Base-by-base conservation (phyloP, 169 alveolate genomes). In the Plasmodium inui region DNA sequence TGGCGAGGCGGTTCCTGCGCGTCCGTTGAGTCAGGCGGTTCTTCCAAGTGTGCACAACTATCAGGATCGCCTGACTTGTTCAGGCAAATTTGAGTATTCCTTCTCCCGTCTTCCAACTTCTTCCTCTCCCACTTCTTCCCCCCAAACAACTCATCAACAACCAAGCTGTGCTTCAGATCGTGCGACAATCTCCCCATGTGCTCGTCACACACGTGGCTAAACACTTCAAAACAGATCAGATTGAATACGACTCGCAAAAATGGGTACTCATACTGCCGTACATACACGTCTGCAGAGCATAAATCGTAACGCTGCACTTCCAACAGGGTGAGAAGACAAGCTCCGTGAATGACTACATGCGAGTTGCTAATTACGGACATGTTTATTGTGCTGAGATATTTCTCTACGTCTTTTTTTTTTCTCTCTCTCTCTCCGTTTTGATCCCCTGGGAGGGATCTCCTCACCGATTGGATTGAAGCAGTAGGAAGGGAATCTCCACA, bases 311-410 rank as follows among this genome's bases (percentile, higher is more conserved):
- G 80, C 30, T 57, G 80, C 79, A 88, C 50, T 57, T 88, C 84
- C 17, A 79, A 41, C 44, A 88, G 71, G 26, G 71, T 78, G 17
- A 88, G 53, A 61, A 79, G 10, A 67, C 94, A 88, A 8, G 81
- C 80, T 39, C 94, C 94, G 72, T 88, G 70, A 12, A 88, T 39
- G 28, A 88, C 55, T 2, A 88, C 72, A 79, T 79, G 89, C 0
- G 83, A 44, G 22, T 88, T 88, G 72, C 41, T 88, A 88, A 88
- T 55, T 61, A 79, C 37, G 17, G 94, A 34, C 8, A 88, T 79
- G 53, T 88, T 78, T 6, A 88, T 39, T 17, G 88, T 88, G n/a
- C 94, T 88, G 46, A 88, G 70, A 14, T 79, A 88, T 8, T 53
- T 71, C 8, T 88, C 83, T 14, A 88, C 14, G 72, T 10, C 4